Conservation (phyloP, 2,329 filamentous ascomycete species). For the Cladosporium sphaerospermum region DNA sequence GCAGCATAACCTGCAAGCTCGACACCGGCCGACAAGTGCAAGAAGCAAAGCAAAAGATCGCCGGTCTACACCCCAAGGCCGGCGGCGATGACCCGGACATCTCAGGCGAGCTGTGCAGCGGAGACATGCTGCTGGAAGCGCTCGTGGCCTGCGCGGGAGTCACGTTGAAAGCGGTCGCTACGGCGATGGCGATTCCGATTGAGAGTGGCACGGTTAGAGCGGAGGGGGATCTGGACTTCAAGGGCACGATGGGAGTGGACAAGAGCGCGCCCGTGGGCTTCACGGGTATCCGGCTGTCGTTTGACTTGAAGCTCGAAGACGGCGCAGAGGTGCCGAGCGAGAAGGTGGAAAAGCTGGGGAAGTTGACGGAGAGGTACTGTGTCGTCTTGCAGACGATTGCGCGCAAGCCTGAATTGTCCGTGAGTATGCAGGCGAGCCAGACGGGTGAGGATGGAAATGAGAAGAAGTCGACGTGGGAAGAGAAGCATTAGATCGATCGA, state of each 20-base stretch:
- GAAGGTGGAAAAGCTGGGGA: conserved; percentile 41
- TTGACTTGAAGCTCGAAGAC: conserved; percentile 36
- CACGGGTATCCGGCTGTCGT: conserved; percentile 39
- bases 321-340: conserved; percentile 34
- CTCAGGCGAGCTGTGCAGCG: conserved; percentile 44
- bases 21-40: conserved; percentile 36
- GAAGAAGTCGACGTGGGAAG: conserved; percentile 21
- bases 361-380: conserved; percentile 46
- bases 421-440: conserved; percentile 26
- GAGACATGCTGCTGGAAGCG: conserved; percentile 46
- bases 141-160: conserved; percentile 47
- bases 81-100: conserved; percentile 39
- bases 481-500: conserved; percentile 13
- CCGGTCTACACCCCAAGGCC: conserved; percentile 43
- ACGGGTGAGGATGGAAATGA: conserved; percentile 26
- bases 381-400: conserved; percentile 39
- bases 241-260: conserved; percentile 45
- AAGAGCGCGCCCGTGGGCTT: conserved; percentile 42
- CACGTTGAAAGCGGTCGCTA: conserved; percentile 47
- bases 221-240: conserved; percentile 46
- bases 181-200: conserved; percentile 41
- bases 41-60: conserved; percentile 37
- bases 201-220: conserved; percentile 37
- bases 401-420: conserved; percentile 32
- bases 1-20: conserved; percentile 44